Conservation (phyloP, 495 filamentous ascomycete genomes). For the Neohortaea acidophila region DNA sequence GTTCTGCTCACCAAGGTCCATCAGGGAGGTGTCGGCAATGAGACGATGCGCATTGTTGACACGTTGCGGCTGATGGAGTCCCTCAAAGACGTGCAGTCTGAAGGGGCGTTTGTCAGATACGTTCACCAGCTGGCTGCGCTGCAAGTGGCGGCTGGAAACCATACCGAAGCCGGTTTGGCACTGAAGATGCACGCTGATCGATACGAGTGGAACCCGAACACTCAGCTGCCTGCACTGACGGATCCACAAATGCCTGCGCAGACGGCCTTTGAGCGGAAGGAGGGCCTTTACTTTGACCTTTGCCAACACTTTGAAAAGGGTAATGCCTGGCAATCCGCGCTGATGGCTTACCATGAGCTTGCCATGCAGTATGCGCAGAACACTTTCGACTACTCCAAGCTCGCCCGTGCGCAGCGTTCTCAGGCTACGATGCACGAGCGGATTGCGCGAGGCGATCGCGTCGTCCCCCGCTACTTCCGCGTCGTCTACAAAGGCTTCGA, state of each 20-base stretch:
- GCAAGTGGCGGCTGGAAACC: constrained; percentile 60
- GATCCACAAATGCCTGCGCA: constrained; percentile 72
- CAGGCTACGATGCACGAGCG: constrained; percentile 89
- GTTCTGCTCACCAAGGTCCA: constrained; percentile 90
- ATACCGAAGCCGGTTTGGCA: constrained; percentile 81
- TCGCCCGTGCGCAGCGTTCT: constrained; percentile 72
- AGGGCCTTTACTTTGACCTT: constrained; percentile 81
- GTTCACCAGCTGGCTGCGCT: constrained; percentile 80
- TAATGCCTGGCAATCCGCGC: constrained; percentile 76
- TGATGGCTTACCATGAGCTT: constrained; percentile 85
- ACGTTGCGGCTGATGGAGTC: constrained; percentile 90
- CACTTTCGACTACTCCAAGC: constrained; percentile 79
- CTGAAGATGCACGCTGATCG: constrained; percentile 76
- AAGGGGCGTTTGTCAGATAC: constrained; percentile 92
- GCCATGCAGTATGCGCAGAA: constrained; percentile 76
- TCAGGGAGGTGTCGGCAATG: constrained; percentile 39
- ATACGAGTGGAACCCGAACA: constrained; percentile 75
- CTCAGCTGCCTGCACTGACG: constrained; percentile 46
- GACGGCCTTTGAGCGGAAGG: constrained; percentile 82
- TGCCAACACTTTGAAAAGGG: constrained; percentile 90
- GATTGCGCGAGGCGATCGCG: constrained; percentile 61
- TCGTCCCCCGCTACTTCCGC: constrained; percentile 77
- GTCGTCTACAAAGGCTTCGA: constrained; percentile 84
- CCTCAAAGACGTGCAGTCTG: constrained; percentile 89
- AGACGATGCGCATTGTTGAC: constrained; percentile 62